Evolutionary conservation across 163 green algal genomes (phyloP).

Genomic region (Botryococcus braunii): DNA sequence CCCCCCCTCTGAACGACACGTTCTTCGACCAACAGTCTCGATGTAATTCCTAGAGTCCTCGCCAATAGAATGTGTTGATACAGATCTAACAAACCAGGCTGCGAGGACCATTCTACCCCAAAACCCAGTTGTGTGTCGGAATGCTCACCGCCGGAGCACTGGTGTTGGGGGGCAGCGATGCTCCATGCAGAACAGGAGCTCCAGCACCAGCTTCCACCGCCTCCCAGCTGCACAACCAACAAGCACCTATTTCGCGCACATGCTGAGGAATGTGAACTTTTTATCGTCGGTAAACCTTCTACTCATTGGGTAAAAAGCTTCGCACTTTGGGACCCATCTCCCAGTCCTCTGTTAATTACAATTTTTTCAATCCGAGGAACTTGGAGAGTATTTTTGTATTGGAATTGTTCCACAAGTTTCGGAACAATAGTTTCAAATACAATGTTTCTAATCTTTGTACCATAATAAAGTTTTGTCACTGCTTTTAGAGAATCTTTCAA

Average conservation of each 20-base stretch:
- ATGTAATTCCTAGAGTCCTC: no score
- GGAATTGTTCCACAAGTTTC: background rate
- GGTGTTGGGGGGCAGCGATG: conserved; percentile 30
- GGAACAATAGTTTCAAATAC: no score
- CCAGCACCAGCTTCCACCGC: conserved; percentile 39
- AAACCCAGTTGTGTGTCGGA: no score
- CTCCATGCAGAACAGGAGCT: conserved; percentile 36
- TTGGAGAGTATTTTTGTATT: background rate
- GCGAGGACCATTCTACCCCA: no score
- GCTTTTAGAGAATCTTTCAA: no score
- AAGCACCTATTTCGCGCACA: background rate
- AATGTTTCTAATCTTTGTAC: no score
- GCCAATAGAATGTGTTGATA: no score
- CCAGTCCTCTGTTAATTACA: background rate
- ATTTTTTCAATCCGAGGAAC: background rate
- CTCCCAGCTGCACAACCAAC: conserved; percentile 33
- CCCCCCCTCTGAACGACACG: no score
- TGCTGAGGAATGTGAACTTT: background rate
- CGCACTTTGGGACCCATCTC: background rate
- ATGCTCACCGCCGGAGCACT: conserved; percentile 28
- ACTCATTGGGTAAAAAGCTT: background rate
- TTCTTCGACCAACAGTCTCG: no score
- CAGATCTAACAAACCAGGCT: no score
- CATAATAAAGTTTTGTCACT: no score
- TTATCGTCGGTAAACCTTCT: background rate